Evolutionary conservation across 2,329 filamentous ascomycete species (phyloP).

Genomic region (Paramyrothecium roridum): DNA sequence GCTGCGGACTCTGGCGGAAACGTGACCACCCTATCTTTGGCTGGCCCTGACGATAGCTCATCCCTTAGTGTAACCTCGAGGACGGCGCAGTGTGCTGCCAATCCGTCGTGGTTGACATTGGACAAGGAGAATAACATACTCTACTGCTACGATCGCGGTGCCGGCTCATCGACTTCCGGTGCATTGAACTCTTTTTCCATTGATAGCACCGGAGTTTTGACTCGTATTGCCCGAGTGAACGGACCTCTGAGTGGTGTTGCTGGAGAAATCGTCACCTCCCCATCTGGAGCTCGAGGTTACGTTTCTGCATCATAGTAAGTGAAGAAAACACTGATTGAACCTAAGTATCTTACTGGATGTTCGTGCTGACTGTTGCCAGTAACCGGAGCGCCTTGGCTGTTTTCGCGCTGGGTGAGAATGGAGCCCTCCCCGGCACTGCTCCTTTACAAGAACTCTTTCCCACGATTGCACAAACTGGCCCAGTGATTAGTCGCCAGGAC

Average conservation of each 20-base stretch:
- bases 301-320: constrained; percentile 9
- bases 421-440: constrained; percentile 10
- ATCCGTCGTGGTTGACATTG: constrained; percentile 14
- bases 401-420: constrained; percentile 10
- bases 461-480: constrained; percentile 12
- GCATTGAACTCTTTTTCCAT: constrained; percentile 17
- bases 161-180: constrained; percentile 4
- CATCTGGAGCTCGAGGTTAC: constrained; percentile 11
- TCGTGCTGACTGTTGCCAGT: constrained; percentile 4
- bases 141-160: constrained; percentile 17
- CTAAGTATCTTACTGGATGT: too few species aligned
- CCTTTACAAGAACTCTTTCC: constrained; percentile 13
- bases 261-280: constrained; percentile 12
- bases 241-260: constrained; percentile 12
- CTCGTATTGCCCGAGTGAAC: constrained; percentile 7
- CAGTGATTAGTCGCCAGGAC: constrained; percentile 15
- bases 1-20: constrained; percentile 16
- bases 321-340: too few species aligned
- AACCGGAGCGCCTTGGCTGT: constrained; percentile 10
- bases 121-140: constrained; percentile 12
- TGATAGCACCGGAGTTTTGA: constrained; percentile 6
- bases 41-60: neutral
- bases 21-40: constrained; percentile 13
- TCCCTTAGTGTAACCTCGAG: constrained; percentile 6
- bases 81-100: constrained; percentile 10